Percentiles rank a stretch among this genome's conserved stretches.
Evolutionary conservation across 2,329 filamentous ascomycete species (phyloP).

Genomic region (Cladosporium sp.): DNA sequence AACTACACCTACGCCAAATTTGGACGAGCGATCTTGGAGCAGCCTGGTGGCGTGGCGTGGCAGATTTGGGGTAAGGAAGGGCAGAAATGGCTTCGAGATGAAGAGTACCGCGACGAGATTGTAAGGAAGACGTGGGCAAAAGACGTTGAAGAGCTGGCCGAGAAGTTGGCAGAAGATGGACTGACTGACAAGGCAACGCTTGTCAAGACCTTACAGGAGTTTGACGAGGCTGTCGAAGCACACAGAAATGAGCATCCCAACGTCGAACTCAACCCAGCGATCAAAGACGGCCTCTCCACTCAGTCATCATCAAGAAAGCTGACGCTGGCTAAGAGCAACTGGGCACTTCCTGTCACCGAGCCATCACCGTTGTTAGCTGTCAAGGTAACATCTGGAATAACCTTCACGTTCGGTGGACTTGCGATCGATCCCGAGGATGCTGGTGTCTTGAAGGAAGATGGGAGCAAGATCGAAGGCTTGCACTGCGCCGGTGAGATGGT

Average conservation of each 20-base stretch:
- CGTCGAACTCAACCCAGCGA: slow-evolving; percentile 59
- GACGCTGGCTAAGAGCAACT: slow-evolving; percentile 63
- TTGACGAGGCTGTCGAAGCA: slow-evolving; percentile 59
- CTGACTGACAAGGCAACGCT: slow-evolving; percentile 52
- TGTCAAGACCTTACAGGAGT: slow-evolving; percentile 55
- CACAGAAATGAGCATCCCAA: slow-evolving; percentile 50
- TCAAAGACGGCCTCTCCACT: slow-evolving; percentile 64
- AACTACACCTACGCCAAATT: slow-evolving; percentile 71
- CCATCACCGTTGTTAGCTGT: slow-evolving; percentile 62
- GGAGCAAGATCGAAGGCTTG: slow-evolving; percentile 54
- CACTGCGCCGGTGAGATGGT: slow-evolving; percentile 68
- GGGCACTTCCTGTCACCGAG: slow-evolving; percentile 61
- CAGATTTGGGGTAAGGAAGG: slow-evolving; percentile 64
- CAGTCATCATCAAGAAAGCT: slow-evolving; percentile 52
- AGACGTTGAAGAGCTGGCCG: slow-evolving; percentile 59
- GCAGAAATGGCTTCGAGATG: slow-evolving; percentile 56
- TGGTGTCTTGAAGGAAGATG: slow-evolving; percentile 52
- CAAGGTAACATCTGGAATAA: slow-evolving; percentile 66
- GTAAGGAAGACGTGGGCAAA: slow-evolving; percentile 56
- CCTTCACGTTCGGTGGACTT: slow-evolving; percentile 69
- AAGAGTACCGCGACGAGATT: slow-evolving; percentile 64
- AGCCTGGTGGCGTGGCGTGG: slow-evolving; percentile 61
- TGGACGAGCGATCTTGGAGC: slow-evolving; percentile 61
- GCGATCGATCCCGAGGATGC: slow-evolving; percentile 58
- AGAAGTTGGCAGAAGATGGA: slow-evolving; percentile 51